phyloP scores from a whole-genome alignment of 768 basidiomycete genomes.

The Strobilomyces dryophilus region DNA sequence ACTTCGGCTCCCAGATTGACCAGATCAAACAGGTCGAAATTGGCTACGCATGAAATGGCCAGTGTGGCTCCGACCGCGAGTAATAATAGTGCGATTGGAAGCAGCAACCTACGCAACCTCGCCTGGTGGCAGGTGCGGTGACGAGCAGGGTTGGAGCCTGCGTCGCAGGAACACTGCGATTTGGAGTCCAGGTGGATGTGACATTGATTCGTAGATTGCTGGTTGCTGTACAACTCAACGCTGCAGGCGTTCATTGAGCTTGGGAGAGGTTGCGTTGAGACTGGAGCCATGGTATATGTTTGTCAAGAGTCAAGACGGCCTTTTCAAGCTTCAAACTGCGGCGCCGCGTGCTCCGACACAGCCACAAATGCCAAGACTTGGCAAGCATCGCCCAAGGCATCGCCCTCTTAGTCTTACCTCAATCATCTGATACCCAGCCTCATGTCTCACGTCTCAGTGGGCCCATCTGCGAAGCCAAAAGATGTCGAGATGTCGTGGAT shows the following conservation, averaged over 20 bases:
- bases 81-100: conserved; percentile 33
- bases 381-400: too few species aligned
- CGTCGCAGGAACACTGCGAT: conserved; percentile 18
- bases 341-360: neutral
- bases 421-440: too few species aligned
- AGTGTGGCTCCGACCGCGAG: conserved; percentile 30
- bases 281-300: conserved; percentile 21
- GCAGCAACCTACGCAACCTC: conserved; percentile 31
- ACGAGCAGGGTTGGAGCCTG: conserved; percentile 13
- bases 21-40: conserved; percentile 21
- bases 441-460: too few species aligned
- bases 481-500: too few species aligned
- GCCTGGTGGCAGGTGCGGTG: conserved; percentile 33
- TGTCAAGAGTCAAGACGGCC: neutral
- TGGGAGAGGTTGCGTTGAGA: conserved; percentile 26
- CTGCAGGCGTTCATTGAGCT: conserved; percentile 20
- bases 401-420: too few species aligned
- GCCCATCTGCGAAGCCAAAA: too few species aligned
- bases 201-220: conserved; percentile 23
- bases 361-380: neutral
- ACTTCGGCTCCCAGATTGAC: conserved; percentile 25
- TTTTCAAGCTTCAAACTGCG: neutral
- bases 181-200: conserved; percentile 18
- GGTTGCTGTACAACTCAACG: conserved; percentile 5
- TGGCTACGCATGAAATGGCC: conserved; percentile 30